These are phyloP conservation scores for Alternaria rosae DNA, from an alignment of 2,329 filamentous ascomycete genomes.

Conservation along the genomic window DNA sequence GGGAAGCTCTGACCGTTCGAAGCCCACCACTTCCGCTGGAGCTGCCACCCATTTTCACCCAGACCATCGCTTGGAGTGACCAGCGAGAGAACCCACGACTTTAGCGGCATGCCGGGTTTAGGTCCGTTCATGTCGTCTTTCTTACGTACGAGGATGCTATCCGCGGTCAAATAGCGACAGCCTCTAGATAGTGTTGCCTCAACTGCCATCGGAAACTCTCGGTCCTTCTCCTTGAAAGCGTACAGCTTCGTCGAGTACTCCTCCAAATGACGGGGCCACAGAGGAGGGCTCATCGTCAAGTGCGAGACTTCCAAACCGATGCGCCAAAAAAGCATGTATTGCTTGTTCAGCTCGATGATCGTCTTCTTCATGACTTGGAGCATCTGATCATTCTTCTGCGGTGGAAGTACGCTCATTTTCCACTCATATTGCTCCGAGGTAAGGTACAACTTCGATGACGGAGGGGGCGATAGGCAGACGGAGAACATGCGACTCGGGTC, in stretches of 20 bases:
- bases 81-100: neutral
- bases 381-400: neutral
- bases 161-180: neutral
- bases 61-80: fast-evolving
- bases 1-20: neutral
- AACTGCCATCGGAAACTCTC: neutral
- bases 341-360: neutral
- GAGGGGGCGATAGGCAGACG: neutral
- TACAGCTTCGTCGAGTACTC: neutral
- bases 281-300: neutral
- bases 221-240: neutral
- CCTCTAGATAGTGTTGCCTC: neutral
- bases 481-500: neutral
- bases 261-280: neutral
- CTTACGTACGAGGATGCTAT: neutral
- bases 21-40: neutral
- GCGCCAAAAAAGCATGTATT: neutral
- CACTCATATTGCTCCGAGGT: neutral
- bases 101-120: neutral
- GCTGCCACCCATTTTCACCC: neutral
- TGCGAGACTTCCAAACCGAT: neutral
- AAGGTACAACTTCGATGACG: neutral
- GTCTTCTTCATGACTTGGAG: neutral
- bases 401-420: neutral
- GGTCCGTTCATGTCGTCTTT: neutral